Conservation (phyloP, 805 yeast species). For the Wickerhamomyces subpelliculosus region DNA sequence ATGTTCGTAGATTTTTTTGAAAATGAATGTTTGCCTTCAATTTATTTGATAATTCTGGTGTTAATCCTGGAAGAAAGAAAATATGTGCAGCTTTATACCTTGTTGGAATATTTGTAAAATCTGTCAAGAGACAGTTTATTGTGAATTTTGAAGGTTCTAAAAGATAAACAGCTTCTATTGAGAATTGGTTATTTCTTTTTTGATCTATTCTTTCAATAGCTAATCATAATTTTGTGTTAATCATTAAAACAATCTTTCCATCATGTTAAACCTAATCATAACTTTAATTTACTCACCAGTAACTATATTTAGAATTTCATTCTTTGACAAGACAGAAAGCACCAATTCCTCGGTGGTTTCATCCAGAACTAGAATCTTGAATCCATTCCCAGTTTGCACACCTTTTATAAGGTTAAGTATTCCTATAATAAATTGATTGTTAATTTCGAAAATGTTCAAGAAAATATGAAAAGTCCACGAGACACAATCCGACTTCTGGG, state of each 20-base stretch:
- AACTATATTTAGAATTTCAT: conserved; percentile 44
- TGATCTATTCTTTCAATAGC: conserved; percentile 62
- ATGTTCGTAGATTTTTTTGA: conserved; percentile 21
- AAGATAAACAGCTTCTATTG: conserved; percentile 75
- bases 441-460: no score
- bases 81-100: conserved; percentile 72
- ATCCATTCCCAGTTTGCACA: conserved; percentile 36
- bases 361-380: conserved; percentile 52
- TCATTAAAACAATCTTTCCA: neutral
- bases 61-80: conserved; percentile 59
- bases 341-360: conserved; percentile 43
- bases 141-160: conserved; percentile 63
- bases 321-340: conserved; percentile 39
- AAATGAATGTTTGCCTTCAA: conserved; percentile 24
- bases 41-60: conserved; percentile 21
- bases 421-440: no score
- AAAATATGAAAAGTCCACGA: no score
- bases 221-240: neutral
- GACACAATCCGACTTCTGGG: no score
- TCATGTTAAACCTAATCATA: no score
- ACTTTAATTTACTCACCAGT: conserved; percentile 30
- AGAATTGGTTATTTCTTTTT: conserved; percentile 50
- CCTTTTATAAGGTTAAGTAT: conserved; percentile 31
- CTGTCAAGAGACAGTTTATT: conserved; percentile 72
- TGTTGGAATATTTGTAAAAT: conserved; percentile 55